Conservation (phyloP, 805 yeast genomes). For the Metschnikowia amazonensis region DNA sequence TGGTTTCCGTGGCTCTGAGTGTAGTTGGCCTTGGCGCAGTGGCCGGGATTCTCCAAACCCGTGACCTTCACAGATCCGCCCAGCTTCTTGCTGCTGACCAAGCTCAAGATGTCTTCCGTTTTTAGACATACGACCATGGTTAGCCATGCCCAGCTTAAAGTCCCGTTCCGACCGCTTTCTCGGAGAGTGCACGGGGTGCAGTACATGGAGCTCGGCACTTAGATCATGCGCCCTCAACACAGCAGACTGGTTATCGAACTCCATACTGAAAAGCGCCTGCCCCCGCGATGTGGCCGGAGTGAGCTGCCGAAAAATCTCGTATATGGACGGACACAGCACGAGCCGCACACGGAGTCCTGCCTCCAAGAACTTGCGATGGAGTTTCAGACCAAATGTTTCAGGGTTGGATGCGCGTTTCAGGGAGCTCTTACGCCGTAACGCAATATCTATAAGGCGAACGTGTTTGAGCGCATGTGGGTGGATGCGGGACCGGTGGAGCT, state of each 20-base stretch:
- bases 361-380: constrained; percentile 44
- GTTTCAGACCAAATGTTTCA: constrained; percentile 22
- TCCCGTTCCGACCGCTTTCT: too few relatives aligned
- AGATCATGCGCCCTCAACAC: not conserved
- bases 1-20: too few relatives aligned
- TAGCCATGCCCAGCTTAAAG: too few relatives aligned
- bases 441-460: constrained; percentile 25
- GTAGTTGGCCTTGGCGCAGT: too few relatives aligned
- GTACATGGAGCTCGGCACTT: not conserved
- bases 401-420: constrained; percentile 15
- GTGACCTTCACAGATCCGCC: too few relatives aligned
- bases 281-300: constrained; percentile 32
- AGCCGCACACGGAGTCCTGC: constrained; percentile 49
- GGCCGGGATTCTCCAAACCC: too few relatives aligned
- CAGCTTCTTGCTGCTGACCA: too few relatives aligned
- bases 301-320: constrained; percentile 42
- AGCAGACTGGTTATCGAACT: constrained; percentile 1
- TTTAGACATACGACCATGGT: too few relatives aligned
- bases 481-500: constrained; percentile 16
- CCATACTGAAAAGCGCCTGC: constrained; percentile 8
- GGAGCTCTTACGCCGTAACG: constrained; percentile 32
- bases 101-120: too few relatives aligned
- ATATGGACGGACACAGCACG: constrained; percentile 44
- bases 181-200: not conserved
- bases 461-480: constrained; percentile 14